Evolutionary conservation across 441 rosid genomes (phyloP), one percentile per base, ranked within the genome.

Genomic region (Breynia disticha): DNA sequence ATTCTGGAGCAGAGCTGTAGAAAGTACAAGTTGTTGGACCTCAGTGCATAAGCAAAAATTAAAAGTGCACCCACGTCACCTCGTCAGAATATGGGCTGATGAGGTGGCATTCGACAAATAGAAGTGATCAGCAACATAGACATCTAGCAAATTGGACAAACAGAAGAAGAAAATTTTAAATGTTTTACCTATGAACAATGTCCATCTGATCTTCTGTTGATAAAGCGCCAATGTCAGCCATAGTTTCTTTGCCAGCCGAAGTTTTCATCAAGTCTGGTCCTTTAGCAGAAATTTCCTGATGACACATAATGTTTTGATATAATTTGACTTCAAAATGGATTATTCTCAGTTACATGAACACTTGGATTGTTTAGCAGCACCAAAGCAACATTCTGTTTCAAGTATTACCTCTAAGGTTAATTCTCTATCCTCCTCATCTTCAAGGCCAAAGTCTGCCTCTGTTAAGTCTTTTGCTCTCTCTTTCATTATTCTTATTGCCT

Each of bases 191-290:
- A 48, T 79, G 72, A 5, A 89, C 79, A 66, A 80, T 79, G 57
- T 84, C 82, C 95, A 93, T 88, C 64, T 86, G 93, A 74, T 89
- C 95, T 65, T 86, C 80, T 71, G 60, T 80, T 14, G 97, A 76
- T 71, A 86, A 71, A 58, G 86, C 75, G 79, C 70, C 76, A 20
- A 54, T 19, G n/a, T 61, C 73, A 61, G 67, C 75, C 20, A 52
- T 62, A 11, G 58, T 32, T 50, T 68, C 81, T 66, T 63, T 57
- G 45, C 43, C 53, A 11, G 59, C 22, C 37, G n/a, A 9, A 50
- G 74, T 48, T 60, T 71, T 69, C 41, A 52, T 22, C 47, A 54
- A 44, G 6, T 45, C 52, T 52, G 73, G 72, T 46, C 76, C 79
- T 67, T 74, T 72, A 8, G 24, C 69, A 21, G 76, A 55, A 21